Conservation (phyloP, 108 stramenopile genomes). For the Parmales sp. region DNA sequence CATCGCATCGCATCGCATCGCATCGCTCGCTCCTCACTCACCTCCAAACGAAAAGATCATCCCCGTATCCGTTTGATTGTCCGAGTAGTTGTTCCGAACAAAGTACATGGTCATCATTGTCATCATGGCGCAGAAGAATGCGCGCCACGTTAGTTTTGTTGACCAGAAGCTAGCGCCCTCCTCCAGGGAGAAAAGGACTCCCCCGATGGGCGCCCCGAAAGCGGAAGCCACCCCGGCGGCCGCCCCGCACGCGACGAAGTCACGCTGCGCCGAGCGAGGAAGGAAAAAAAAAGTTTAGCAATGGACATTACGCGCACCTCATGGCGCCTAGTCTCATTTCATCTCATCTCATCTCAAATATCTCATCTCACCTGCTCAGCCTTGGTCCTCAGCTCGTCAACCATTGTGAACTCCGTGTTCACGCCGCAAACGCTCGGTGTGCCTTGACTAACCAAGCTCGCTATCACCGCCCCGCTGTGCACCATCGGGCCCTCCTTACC, state of each 20-base stretch:
- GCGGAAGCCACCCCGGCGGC: constrained; percentile 88
- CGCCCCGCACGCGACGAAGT: constrained; percentile 94
- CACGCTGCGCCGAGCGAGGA: constrained; percentile 27
- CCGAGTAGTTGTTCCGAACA: constrained; percentile 59
- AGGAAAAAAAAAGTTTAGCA: not conserved
- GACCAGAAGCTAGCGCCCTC: constrained; percentile 93
- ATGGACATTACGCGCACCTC: too few species aligned
- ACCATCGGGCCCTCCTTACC: constrained; percentile 75
- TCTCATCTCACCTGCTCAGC: constrained; percentile 47
- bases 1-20: too few species aligned
- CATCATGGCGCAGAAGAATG: constrained; percentile 93
- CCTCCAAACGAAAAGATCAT: constrained; percentile 93
- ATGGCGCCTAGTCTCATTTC: constrained; percentile 24
- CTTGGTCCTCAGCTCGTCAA: constrained; percentile 85
- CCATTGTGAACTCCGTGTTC: constrained; percentile 80
- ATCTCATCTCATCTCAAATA: constrained; percentile 24
- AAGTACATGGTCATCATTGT: constrained; percentile 72
- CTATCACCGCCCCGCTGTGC: not conserved
- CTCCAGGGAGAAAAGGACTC: constrained; percentile 88
- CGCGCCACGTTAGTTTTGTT: constrained; percentile 89
- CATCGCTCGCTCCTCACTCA: too few species aligned
- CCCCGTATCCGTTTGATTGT: constrained; percentile 74
- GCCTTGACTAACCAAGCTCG: constrained; percentile 58
- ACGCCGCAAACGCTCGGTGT: constrained; percentile 70
- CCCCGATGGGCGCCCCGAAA: constrained; percentile 94